Conservation (phyloP, 805 yeast species). For the Suhomyces prunicola region DNA sequence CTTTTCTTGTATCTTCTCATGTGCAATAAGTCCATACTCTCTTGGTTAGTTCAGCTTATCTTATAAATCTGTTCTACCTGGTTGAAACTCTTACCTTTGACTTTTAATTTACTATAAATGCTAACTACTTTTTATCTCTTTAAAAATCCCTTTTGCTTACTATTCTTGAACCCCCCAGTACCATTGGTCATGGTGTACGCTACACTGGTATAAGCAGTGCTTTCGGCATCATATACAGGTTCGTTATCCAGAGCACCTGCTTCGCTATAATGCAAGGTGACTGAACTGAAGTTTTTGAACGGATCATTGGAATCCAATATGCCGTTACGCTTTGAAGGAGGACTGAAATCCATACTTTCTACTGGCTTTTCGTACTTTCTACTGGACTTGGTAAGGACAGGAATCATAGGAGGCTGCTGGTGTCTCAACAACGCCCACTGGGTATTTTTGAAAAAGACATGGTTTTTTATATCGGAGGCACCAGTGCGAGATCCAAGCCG, state of each 20-base stretch:
- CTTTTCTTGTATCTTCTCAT: too few species aligned
- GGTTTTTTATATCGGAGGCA: slow-evolving; percentile 90
- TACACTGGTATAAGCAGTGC: slow-evolving; percentile 48
- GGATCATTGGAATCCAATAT: slow-evolving; percentile 57
- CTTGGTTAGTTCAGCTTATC: too few species aligned
- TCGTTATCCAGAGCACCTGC: slow-evolving; percentile 35
- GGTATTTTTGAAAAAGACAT: slow-evolving; percentile 83
- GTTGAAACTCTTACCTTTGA: too few species aligned
- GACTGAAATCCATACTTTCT: slow-evolving; percentile 12
- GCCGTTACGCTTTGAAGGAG: not conserved
- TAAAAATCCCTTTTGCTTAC: slow-evolving; percentile 29
- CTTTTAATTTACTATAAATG: not conserved
- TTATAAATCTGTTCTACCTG: too few species aligned
- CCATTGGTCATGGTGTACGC: slow-evolving; percentile 48
- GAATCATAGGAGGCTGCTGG: slow-evolving; percentile 94
- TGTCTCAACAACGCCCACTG: slow-evolving; percentile 96
- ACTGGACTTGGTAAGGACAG: slow-evolving; percentile 52
- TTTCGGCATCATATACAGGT: slow-evolving; percentile 45
- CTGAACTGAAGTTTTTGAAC: slow-evolving; percentile 79
- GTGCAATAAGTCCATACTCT: too few species aligned
- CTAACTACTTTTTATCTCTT: slow-evolving; percentile 17
- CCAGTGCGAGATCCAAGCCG: slow-evolving; percentile 91
- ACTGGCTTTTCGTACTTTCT: slow-evolving; percentile 10
- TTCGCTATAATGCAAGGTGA: slow-evolving; percentile 77
- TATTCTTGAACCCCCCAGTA: slow-evolving; percentile 9